A percentile compares a stretch with the other conserved stretches of the same genome.
These are phyloP conservation scores for Colletotrichum sp. DNA, from an alignment of 2,329 filamentous ascomycete species.

Conservation along the genomic window DNA sequence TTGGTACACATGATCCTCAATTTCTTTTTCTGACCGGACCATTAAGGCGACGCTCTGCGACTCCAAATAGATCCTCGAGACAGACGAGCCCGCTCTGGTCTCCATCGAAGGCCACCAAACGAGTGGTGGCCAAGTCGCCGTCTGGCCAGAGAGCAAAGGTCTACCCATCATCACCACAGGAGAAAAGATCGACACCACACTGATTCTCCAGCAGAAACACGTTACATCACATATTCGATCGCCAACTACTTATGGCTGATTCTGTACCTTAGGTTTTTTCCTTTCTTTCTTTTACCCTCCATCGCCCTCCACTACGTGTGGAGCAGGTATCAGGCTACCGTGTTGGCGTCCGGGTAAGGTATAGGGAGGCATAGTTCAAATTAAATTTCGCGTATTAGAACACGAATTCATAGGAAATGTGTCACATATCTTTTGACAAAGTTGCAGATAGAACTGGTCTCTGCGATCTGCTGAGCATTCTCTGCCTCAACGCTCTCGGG, in stretches of 20 bases:
- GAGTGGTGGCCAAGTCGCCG: neutral
- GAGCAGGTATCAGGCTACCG: slow-evolving; percentile 10
- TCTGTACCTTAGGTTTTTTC: slow-evolving; percentile 25
- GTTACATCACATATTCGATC: neutral
- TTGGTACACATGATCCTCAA: neutral
- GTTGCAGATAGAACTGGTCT: neutral
- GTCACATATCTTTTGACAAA: neutral
- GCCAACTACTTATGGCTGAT: slow-evolving; percentile 22
- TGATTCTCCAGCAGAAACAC: slow-evolving; percentile 20
- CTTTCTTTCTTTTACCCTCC: neutral
- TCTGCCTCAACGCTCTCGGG: neutral
- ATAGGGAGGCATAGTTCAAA: slow-evolving; percentile 5
- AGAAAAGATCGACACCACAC: slow-evolving; percentile 14
- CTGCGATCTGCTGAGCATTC: neutral
- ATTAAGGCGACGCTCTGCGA: neutral
- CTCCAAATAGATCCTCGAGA: neutral
- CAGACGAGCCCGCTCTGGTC: neutral
- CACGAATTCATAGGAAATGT: neutral
- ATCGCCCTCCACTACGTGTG: slow-evolving; percentile 7
- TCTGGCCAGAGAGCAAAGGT: neutral
- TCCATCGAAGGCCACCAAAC: neutral
- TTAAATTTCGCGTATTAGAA: neutral
- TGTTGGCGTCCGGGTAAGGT: slow-evolving; percentile 21
- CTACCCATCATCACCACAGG: slow-evolving; percentile 11
- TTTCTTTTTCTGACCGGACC: neutral